Conservation (phyloP, 2,329 filamentous ascomycete species). For the Fusarium mexicanum region DNA sequence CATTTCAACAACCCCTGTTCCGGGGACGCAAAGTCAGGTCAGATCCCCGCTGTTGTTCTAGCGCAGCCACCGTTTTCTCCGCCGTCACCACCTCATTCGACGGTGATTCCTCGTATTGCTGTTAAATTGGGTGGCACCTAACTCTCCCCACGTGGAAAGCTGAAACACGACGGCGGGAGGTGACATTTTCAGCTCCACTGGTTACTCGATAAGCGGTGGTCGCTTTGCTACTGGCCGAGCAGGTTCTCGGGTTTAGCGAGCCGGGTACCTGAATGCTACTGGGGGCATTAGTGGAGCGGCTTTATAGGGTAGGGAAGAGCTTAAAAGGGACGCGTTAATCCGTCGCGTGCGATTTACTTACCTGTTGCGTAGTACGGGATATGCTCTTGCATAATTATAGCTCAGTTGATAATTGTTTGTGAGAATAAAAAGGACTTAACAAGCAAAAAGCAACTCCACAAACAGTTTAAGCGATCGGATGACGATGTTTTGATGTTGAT, state of each 20-base stretch:
- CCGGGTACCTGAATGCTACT: background rate
- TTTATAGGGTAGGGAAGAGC: background rate
- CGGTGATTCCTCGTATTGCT: background rate
- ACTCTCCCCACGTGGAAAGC: background rate
- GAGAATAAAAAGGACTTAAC: rapidly evolving
- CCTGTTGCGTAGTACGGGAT: background rate
- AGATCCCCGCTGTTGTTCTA: background rate
- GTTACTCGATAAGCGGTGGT: background rate
- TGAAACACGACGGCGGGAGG: background rate
- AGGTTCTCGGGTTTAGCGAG: background rate
- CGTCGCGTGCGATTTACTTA: background rate
- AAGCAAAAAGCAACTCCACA: background rate
- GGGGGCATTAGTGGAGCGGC: background rate
- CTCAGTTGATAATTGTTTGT: background rate
- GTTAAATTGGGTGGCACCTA: background rate
- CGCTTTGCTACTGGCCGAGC: background rate
- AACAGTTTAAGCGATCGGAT: rapidly evolving
- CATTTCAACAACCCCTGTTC: background rate
- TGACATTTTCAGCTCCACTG: background rate
- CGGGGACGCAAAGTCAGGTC: background rate
- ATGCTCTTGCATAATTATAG: background rate
- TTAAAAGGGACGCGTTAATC: background rate
- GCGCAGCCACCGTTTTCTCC: background rate
- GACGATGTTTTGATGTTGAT: rapidly evolving
- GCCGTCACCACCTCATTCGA: background rate